Evolutionary conservation across 257 asterid genomes (phyloP), one percentile per base, ranked within the genome.

Genomic region (Knoxia roxburghii): DNA sequence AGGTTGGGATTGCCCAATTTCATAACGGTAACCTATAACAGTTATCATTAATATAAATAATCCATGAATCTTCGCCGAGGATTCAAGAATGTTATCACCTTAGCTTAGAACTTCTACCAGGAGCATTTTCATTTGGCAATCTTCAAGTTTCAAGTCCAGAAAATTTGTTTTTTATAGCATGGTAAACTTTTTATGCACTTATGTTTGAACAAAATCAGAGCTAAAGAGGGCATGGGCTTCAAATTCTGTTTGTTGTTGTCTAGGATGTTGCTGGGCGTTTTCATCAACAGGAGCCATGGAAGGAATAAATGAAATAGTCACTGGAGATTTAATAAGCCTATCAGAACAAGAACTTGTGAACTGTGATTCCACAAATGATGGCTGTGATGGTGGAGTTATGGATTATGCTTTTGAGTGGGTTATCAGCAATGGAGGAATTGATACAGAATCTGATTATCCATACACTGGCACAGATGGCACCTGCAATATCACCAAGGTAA

Each of bases 181-280:
- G n/a, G n/a, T n/a, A n/a, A n/a, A n/a, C n/a, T n/a, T n/a, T n/a
- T n/a, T n/a, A n/a, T n/a, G n/a, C n/a, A n/a, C n/a, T n/a, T n/a
- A n/a, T n/a, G n/a, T n/a, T n/a, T n/a, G n/a, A n/a, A n/a, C n/a
- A n/a, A n/a, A n/a, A n/a, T n/a, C n/a, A n/a, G n/a, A n/a, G n/a
- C n/a, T n/a, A n/a, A n/a, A n/a, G n/a, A n/a, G n/a, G n/a, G n/a
- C n/a, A n/a, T n/a, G n/a, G n/a, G n/a, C n/a, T n/a, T n/a, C n/a
- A n/a, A n/a, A 37, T 37, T 5, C 39, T 27, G 10, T 50, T 24
- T 50, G 37, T 37, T 37, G 48, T 65, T n/a, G 8, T 51, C 55
- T 29, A 79, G 81, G 81, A 70, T 68, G 78, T 67, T 69, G 81
- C 40, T 79, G 79, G 84, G 78, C 81, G 35, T 79, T 79, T 65